Conservation (phyloP, 805 yeast species). For the Candida ovalis region DNA sequence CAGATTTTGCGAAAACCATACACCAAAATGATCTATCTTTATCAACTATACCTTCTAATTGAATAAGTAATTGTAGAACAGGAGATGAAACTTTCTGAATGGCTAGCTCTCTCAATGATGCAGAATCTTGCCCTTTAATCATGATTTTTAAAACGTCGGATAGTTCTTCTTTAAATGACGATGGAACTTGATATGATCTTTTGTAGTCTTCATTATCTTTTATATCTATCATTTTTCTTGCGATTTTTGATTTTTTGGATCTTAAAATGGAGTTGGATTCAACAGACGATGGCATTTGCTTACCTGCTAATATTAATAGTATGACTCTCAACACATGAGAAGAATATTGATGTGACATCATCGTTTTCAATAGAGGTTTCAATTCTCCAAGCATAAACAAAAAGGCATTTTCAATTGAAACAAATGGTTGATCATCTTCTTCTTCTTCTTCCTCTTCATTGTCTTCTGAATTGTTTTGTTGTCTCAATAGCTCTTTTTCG, state of each 20-base stretch:
- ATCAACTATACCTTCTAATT: conserved; percentile 77
- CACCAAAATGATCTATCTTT: conserved; percentile 71
- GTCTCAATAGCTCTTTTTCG: conserved; percentile 64
- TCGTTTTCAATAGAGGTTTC: conserved; percentile 50
- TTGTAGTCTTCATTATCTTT: conserved; percentile 72
- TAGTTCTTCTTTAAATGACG: conserved; percentile 60
- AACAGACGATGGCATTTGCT: conserved; percentile 69
- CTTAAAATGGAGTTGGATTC: conserved; percentile 69
- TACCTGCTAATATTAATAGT: conserved; percentile 70
- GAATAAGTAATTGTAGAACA: conserved; percentile 71
- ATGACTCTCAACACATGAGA: conserved; percentile 81
- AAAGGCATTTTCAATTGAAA: conserved; percentile 64
- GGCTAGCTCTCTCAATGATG: conserved; percentile 63
- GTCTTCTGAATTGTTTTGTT: conserved; percentile 31
- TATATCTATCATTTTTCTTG: conserved; percentile 89
- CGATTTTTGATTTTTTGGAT: conserved; percentile 79
- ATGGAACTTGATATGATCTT: conserved; percentile 65
- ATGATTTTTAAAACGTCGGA: conserved; percentile 44
- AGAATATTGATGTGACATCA: conserved; percentile 77
- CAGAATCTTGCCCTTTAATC: conserved; percentile 36
- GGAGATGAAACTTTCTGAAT: conserved; percentile 85
- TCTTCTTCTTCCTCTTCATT: conserved; percentile 33
- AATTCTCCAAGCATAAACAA: conserved; percentile 63
- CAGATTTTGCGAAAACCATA: conserved; percentile 49
- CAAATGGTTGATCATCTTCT: conserved; percentile 37